phyloP scores from a whole-genome alignment of 1,139 yeast species.

The Hyphopichia burtonii region DNA sequence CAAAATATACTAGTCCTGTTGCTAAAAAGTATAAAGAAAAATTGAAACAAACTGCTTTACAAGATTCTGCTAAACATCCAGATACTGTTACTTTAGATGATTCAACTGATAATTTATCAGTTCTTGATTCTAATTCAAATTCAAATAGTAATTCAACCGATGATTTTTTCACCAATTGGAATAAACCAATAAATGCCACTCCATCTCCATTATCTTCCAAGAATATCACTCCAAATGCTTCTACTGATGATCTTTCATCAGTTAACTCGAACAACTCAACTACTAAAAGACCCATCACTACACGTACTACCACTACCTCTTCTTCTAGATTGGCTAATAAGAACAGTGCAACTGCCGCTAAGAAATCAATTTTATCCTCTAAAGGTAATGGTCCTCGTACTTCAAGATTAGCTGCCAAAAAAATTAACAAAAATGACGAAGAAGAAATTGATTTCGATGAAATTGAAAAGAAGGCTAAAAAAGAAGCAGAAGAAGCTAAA shows the following conservation, averaged over 20 bases:
- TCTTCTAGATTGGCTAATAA: conserved; percentile 14
- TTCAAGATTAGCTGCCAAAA: conserved; percentile 55
- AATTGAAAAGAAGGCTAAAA: conserved; percentile 81
- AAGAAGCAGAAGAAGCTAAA: conserved; percentile 74
- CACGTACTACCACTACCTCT: conserved; percentile 23
- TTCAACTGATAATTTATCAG: conserved; percentile 35
- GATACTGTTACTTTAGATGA: conserved; percentile 63
- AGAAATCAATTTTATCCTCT: conserved; percentile 39
- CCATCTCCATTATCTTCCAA: conserved; percentile 59
- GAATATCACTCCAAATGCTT: conserved; percentile 45
- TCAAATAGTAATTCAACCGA: conserved; percentile 51
- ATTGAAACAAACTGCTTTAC: conserved; percentile 62
- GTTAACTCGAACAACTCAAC: conserved; percentile 6
- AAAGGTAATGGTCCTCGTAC: conserved; percentile 52
- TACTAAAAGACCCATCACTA: conserved; percentile 21
- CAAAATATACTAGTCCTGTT: conserved; percentile 76
- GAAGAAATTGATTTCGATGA: conserved; percentile 88
- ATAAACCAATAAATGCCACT: conserved; percentile 60
- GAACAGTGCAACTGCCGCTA: conserved; percentile 24
- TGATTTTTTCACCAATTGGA: conserved; percentile 92
- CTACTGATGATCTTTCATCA: conserved; percentile 34
- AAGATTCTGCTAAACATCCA: conserved; percentile 70
- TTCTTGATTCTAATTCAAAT: conserved; percentile 35
- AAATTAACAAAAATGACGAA: conserved; percentile 42
- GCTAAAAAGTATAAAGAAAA: conserved; percentile 81